Base-by-base conservation (phyloP, 169 alveolate genomes). In the Toxoplasma gondii region DNA sequence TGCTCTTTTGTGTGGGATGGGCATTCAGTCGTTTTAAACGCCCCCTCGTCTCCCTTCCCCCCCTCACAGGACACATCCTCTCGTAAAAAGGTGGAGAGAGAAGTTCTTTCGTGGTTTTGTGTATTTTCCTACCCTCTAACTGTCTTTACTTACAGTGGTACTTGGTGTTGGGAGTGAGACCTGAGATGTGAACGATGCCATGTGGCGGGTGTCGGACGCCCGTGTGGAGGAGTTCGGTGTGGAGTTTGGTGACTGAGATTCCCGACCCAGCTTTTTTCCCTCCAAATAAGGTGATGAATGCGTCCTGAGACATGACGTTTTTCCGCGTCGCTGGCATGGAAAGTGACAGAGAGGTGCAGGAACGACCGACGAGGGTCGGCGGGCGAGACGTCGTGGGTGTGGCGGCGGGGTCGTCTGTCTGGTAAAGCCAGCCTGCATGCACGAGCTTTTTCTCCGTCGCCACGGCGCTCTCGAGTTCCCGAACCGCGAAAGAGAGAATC, bases 201-300 rank as follows among this genome's bases (percentile, higher is more conserved):
- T 82, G 53, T 16, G 90, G 90, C 41, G n/a, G 54, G 64, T 82
- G 90, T 36, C 64, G 54, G 64, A 82, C 38, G 17, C 90, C 90
- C 2, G 90, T 82, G 64, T 82, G 90, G 24, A 82, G n/a, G 39
- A 82, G 90, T 4, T 82, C 90, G 69, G 67, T 82, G 41, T 82
- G 90, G 24, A 82, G 90, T 49, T 82, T 82, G 41, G 90, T 82
- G 69, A 82, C 90, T 41, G 54, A 12, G 38, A 82, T 41, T 0
- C 64, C 64, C 44, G 90, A 38, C 24, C 64, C 90, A 4, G 64
- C 41, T 1, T 16, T 36, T 43, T 31, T 43, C n/a, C 90, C 53
- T 19, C 90, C 90, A 31, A 41, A 82, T 24, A 82, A 31, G 17
- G 69, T 39, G 41, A 43, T 27, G 36, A 41, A 36, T 22, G 90